phyloP scores from a whole-genome alignment of 345 rosid genomes.

The Physaria fendleri region DNA sequence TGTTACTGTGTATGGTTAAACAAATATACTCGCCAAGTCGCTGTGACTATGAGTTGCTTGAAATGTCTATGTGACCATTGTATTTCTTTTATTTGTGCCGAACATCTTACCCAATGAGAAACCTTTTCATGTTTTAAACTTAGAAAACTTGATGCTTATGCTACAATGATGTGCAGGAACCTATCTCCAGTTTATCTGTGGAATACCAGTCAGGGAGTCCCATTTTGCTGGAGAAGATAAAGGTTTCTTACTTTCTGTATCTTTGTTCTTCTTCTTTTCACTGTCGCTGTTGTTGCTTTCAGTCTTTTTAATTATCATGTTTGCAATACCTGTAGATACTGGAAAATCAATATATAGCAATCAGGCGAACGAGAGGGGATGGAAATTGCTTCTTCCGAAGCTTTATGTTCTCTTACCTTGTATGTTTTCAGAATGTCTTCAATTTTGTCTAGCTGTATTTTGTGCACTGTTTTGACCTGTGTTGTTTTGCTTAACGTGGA shows the following conservation, averaged over 20 bases:
- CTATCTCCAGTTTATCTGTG: constrained; percentile 71
- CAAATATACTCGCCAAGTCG: background rate
- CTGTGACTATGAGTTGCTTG: background rate
- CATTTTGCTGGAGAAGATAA: constrained; percentile 84
- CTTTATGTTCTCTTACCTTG: constrained; percentile 96
- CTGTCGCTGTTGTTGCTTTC: background rate
- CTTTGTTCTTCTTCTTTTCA: background rate
- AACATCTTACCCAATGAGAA: background rate
- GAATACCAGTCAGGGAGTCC: constrained; percentile 88
- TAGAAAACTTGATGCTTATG: background rate
- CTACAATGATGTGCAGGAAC: constrained; percentile 52
- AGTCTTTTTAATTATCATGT: background rate
- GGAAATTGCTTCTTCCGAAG: constrained; percentile 98
- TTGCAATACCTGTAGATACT: constrained; percentile 47
- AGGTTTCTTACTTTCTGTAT: constrained; percentile 38
- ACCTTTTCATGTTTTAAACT: background rate
- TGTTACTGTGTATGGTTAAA: background rate
- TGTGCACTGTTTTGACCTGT: background rate
- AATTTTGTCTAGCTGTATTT: background rate
- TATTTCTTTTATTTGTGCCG: background rate
- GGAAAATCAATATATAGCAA: constrained; percentile 56
- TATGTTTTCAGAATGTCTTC: constrained; percentile 31
- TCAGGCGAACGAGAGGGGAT: constrained; percentile 93
- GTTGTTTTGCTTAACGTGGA: constrained; percentile 8
- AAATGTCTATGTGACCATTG: background rate